Conservation (phyloP, 345 rosid species). For the Mallotus nudiflorus region DNA sequence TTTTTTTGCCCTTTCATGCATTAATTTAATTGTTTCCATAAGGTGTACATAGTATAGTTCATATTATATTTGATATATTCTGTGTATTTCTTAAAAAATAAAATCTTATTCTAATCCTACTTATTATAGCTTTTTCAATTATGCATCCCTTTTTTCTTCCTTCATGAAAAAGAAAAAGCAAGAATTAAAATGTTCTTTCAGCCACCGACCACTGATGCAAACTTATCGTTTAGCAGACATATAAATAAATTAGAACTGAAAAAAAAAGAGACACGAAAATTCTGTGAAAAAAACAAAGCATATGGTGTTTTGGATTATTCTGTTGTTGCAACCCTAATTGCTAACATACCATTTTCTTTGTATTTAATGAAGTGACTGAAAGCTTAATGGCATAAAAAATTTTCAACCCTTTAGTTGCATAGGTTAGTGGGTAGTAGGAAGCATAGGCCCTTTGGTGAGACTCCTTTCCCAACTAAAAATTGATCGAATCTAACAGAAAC, state of each 20-base stretch:
- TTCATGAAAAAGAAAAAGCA: background rate
- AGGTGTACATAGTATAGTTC: no score
- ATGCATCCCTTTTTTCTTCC: no score
- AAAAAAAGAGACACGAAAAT: background rate
- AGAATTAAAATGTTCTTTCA: background rate
- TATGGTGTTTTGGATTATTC: background rate
- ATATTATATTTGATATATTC: no score
- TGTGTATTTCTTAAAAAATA: background rate
- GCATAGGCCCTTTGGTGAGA: constrained; percentile 13
- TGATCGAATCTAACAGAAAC: constrained; percentile 2
- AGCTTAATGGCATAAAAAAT: background rate
- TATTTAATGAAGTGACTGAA: background rate
- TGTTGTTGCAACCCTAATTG: background rate
- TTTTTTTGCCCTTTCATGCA: no score
- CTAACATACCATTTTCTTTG: background rate
- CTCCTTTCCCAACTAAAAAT: constrained; percentile 6
- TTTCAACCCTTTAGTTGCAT: background rate
- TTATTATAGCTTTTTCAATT: no score
- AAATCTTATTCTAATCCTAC: background rate
- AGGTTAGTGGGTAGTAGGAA: background rate
- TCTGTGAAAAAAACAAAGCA: background rate
- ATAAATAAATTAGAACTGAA: background rate
- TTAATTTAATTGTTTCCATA: no score
- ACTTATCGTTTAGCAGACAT: background rate
- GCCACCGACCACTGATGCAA: constrained; percentile 10